Evolutionary conservation across 1,139 yeast species (phyloP).

Genomic region (Yamadazyma sp.): DNA sequence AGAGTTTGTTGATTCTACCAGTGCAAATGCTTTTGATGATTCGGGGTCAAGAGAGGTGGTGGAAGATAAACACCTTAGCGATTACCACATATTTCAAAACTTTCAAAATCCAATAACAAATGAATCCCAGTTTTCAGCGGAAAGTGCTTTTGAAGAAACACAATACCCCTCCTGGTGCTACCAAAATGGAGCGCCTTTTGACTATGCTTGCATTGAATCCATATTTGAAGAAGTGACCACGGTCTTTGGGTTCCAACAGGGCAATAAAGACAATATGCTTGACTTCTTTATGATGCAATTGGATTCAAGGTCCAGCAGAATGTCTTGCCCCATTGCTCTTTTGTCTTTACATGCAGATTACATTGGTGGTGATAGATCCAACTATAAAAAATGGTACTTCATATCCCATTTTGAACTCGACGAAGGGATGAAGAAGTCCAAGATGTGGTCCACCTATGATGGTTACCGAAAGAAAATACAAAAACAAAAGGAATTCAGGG

Average conservation of each 20-base stretch:
- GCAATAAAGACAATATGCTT: slow-evolving; percentile 35
- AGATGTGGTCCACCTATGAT: slow-evolving; percentile 15
- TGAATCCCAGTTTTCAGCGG: slow-evolving; percentile 3
- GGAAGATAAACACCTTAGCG: slow-evolving; percentile 1
- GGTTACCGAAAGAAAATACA: slow-evolving; percentile 6
- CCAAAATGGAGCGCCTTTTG: slow-evolving; percentile 30
- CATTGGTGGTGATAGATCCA: slow-evolving; percentile 41
- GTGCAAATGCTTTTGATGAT: neutral
- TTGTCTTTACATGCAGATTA: slow-evolving; percentile 41
- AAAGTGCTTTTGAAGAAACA: neutral
- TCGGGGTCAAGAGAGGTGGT: neutral
- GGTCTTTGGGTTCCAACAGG: slow-evolving; percentile 36
- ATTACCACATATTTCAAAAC: slow-evolving; percentile 9
- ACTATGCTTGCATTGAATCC: slow-evolving; percentile 19
- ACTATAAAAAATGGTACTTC: slow-evolving; percentile 44
- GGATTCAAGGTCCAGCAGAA: slow-evolving; percentile 42
- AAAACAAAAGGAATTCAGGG: slow-evolving; percentile 3
- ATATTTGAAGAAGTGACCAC: slow-evolving; percentile 22
- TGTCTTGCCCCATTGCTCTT: slow-evolving; percentile 34
- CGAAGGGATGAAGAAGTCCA: slow-evolving; percentile 13
- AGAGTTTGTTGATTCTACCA: slow-evolving; percentile 1
- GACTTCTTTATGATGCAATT: slow-evolving; percentile 41
- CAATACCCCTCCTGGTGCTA: slow-evolving; percentile 32
- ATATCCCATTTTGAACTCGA: slow-evolving; percentile 30
- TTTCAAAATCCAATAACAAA: slow-evolving; percentile 8